These are phyloP conservation scores for Acidomyces sp. DNA, from an alignment of 495 filamentous ascomycete species.

Conservation along the genomic window DNA sequence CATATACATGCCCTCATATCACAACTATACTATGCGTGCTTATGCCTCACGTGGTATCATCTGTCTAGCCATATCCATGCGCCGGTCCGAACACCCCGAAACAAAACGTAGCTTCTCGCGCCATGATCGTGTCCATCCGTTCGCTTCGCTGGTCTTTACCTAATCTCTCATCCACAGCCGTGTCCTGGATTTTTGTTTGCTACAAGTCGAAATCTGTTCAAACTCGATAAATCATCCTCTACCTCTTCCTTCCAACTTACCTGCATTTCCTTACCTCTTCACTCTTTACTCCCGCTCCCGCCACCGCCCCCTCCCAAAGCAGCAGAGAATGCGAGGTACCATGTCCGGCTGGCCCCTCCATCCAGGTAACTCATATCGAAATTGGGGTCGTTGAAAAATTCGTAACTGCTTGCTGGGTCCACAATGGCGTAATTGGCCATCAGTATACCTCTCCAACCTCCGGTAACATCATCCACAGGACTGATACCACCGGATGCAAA, in stretches of 20 bases:
- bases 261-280: conserved; percentile 1
- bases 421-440: conserved; percentile 70
- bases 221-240: too few relatives aligned
- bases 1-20: too few relatives aligned
- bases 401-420: conserved; percentile 54
- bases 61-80: too few relatives aligned
- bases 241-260: conserved; percentile 1
- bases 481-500: conserved; percentile 28
- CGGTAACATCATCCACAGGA: conserved; percentile 5
- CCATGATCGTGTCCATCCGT: neutral
- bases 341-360: conserved; percentile 72
- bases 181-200: conserved; percentile 8
- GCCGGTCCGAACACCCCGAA: too few relatives aligned
- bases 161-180: conserved; percentile 8
- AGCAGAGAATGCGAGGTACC: conserved; percentile 77
- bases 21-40: too few relatives aligned
- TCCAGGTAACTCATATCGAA: conserved; percentile 70
- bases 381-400: conserved; percentile 53
- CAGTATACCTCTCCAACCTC: conserved; percentile 47
- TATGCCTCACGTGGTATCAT: too few relatives aligned
- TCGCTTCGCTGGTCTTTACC: conserved; percentile 1
- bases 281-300: conserved; percentile 1
- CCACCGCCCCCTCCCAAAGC: conserved; percentile 28
- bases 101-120: neutral
- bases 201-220: neutral